These are phyloP conservation scores for Fusarium secorum DNA, from an alignment of 2,329 filamentous ascomycete species.

Conservation along the genomic window DNA sequence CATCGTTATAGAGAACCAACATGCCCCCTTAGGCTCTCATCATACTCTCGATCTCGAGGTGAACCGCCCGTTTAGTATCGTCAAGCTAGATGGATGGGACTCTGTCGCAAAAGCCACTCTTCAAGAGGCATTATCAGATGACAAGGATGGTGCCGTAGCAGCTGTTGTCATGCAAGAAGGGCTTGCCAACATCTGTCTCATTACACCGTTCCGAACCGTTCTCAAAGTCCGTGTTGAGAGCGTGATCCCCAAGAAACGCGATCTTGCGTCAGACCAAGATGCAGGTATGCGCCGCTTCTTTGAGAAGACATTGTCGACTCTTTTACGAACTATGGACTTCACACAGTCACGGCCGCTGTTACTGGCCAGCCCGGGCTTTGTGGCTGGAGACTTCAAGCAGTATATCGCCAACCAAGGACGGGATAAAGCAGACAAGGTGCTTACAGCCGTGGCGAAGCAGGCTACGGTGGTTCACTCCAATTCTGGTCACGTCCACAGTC, in stretches of 20 bases:
- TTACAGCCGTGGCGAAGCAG: conserved; percentile 68
- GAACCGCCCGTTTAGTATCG: conserved; percentile 84
- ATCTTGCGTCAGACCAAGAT: conserved; percentile 69
- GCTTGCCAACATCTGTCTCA: conserved; percentile 81
- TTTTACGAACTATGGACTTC: conserved; percentile 82
- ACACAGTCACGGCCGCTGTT: conserved; percentile 74
- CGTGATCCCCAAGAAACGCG: conserved; percentile 72
- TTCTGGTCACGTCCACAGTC: conserved; percentile 84
- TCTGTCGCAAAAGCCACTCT: conserved; percentile 83
- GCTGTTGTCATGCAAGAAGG: conserved; percentile 95
- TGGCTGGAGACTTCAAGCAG: conserved; percentile 79
- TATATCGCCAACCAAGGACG: conserved; percentile 71
- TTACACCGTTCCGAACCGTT: conserved; percentile 81
- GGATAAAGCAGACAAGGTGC: conserved; percentile 70
- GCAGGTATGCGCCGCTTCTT: conserved; percentile 79
- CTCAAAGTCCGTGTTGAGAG: conserved; percentile 70
- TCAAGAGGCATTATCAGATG: conserved; percentile 78
- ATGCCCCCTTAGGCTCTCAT: conserved; percentile 62
- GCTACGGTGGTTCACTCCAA: conserved; percentile 82
- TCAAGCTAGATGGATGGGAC: conserved; percentile 88
- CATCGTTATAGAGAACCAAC: conserved; percentile 61
- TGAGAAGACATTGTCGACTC: conserved; percentile 75
- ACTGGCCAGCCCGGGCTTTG: conserved; percentile 88
- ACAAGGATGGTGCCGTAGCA: conserved; percentile 81
- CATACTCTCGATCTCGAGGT: conserved; percentile 82